phyloP scores from a whole-genome alignment of 106 monocot genomes.

The Apostasia shenzhenica region DNA sequence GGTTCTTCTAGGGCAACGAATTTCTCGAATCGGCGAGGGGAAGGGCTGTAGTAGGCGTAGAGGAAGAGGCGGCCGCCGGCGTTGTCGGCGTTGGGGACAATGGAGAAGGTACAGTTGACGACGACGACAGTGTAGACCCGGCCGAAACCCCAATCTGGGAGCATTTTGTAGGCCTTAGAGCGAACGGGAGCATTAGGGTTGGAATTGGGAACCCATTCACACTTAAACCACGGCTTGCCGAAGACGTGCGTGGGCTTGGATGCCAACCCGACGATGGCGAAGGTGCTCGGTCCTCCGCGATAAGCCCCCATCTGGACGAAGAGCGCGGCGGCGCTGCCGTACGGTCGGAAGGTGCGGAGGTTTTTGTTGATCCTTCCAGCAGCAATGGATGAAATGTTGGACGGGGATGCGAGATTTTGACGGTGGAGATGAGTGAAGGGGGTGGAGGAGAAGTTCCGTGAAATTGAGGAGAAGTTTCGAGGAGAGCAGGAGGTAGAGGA shows the following conservation, averaged over 20 bases:
- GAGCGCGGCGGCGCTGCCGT: slow-evolving; percentile 63
- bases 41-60: slow-evolving; percentile 66
- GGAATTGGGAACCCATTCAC: slow-evolving; percentile 72
- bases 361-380: slow-evolving; percentile 18
- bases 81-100: slow-evolving; percentile 64
- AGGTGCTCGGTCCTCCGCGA: slow-evolving; percentile 74
- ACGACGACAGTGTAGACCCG: slow-evolving; percentile 90
- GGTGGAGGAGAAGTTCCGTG: background rate
- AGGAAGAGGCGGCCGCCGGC: slow-evolving; percentile 67
- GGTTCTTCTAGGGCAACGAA: slow-evolving; percentile 66
- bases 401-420: background rate
- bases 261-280: slow-evolving; percentile 72
- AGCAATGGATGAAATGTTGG: background rate
- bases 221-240: slow-evolving; percentile 89
- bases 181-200: slow-evolving; percentile 16
- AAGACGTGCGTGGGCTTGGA: slow-evolving; percentile 90
- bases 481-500: slow-evolving; percentile 13
- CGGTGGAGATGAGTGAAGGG: background rate
- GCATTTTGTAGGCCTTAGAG: slow-evolving; percentile 63
- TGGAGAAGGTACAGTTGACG: slow-evolving; percentile 88
- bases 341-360: slow-evolving; percentile 37
- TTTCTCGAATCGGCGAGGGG: slow-evolving; percentile 45
- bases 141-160: slow-evolving; percentile 96
- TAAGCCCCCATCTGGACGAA: slow-evolving; percentile 94
- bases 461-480: background rate